Evolutionary conservation across 1,284 basidiomycete species (phyloP), one percentile per base, ranked within the genome.

Genomic region (Irpex sp.): DNA sequence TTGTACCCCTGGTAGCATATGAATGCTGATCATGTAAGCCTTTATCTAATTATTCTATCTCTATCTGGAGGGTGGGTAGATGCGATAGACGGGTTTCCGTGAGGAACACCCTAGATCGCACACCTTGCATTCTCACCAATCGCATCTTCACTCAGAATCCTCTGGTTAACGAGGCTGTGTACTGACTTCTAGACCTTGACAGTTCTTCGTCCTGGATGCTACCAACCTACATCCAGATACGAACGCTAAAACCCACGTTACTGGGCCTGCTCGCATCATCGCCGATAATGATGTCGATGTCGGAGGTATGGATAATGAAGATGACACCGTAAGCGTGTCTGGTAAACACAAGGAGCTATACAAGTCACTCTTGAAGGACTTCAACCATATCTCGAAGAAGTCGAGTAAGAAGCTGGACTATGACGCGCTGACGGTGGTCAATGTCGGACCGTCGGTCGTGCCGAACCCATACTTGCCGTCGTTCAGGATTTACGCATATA

Each of bases 381-480:
- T 88, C 73, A 75, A 78, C 21, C 78, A 79, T 52, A 76, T 92
- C 38, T 85, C 85, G 37, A 83, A 83, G 68, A 13, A 31, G 51
- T 74, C 77, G 19, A 73, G 78, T 40, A 80, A 82, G 65, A 78
- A 84, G 62, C 66, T 85, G 55, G 83, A 89, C 72, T 71, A 87
- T 71, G 88, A 86, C 71, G 82, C 90, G 68, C 93, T 88, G 70
- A 85, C 83, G 3, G 86, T 92, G 21, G 83, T 94, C 66, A 93
- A 93, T 71, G 89, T 93, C 37, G 84, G 85, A 44, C 91, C 93
- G 6, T 85, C 90, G 51, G 86, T 96, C 36, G 90, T 97, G 61
- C 95, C 95, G n/a, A 94, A 94, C 58, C 86, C 86, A 17, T 97
- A 92, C 75, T 77, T 92, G 55, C 94, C 96, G 1, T 85, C 89